Base-by-base conservation (phyloP, 257 asterid species). In the Catharanthus roseus region DNA sequence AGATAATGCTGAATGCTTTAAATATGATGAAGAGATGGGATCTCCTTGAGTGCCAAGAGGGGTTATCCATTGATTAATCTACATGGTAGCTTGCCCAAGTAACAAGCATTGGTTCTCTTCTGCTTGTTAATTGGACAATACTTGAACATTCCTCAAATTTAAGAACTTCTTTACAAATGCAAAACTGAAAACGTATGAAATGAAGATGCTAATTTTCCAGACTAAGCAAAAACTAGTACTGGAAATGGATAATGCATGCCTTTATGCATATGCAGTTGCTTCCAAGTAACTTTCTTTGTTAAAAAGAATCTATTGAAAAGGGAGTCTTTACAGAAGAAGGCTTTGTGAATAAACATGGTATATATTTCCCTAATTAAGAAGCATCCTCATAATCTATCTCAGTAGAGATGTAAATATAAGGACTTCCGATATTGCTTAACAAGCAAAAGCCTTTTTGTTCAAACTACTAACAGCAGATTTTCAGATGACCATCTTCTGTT, bases 401-500 rank as follows among this genome's bases (percentile, higher is more conserved):
- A 19, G 34, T 19, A 10, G 19, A 34, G 19, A 33, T 13, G 1
- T 18, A 61, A 31, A n/a, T 16, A 33, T 33, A 19, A 31, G 19
- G 45, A 9, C 15, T 36, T 5, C 26, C 34, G 5, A 24, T 28
- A 55, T 12, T 55, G 12, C 1, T 33, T 33, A 33, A 33, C 66
- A 33, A 61, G 38, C 6, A 61, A 36, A 13, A 33, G 26, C 26
- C 13, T 18, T 18, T 16, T 44, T 61, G 66, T 31, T 61, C 26
- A 9, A 62, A 33, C 67, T 29, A 45, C 75, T 90, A 93, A 70
- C 87, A 79, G 78, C 97, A 93, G 49, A 91, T 87, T 71, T 80
- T 89, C 81, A 93, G 72, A 72, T 84, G 83, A 77, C 97, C 99
- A 58, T 89, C 97, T 71, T 93, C 99, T 5, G 97, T 91, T 66